Conservation (phyloP, 1,139 yeast species). For the Candida tropicalis region DNA sequence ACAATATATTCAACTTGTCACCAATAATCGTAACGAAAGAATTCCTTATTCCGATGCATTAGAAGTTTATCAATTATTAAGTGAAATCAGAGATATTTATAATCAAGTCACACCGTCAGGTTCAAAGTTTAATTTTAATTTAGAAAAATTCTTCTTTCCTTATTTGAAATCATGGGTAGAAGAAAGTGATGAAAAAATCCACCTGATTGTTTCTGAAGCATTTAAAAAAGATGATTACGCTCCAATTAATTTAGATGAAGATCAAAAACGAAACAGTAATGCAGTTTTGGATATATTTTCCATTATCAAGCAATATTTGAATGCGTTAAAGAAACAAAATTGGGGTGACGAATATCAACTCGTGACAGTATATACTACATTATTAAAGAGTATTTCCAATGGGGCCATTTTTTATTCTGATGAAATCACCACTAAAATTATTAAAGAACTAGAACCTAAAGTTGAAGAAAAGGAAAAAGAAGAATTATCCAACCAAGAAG, state of each 20-base stretch:
- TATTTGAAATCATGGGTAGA: slow-evolving; percentile 60
- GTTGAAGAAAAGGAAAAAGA: slow-evolving; percentile 27
- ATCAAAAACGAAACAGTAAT: slow-evolving; percentile 41
- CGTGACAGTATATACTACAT: slow-evolving; percentile 58
- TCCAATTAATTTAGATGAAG: slow-evolving; percentile 50
- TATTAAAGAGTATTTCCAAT: slow-evolving; percentile 64
- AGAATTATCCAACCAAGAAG: slow-evolving; percentile 14
- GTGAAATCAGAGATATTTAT: slow-evolving; percentile 57
- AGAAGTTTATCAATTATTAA: slow-evolving; percentile 57
- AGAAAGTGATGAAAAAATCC: slow-evolving; percentile 52
- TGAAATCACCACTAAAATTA: slow-evolving; percentile 47
- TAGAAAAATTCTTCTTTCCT: slow-evolving; percentile 63
- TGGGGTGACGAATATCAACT: slow-evolving; percentile 68
- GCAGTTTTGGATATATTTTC: slow-evolving; percentile 72
- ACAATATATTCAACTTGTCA: slow-evolving; percentile 52
- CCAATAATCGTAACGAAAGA: slow-evolving; percentile 35
- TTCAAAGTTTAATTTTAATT: slow-evolving; percentile 50
- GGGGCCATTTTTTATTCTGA: slow-evolving; percentile 59
- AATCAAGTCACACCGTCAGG: slow-evolving; percentile 47
- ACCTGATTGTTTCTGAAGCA: slow-evolving; percentile 55
- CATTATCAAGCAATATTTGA: slow-evolving; percentile 59
- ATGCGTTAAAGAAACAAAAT: slow-evolving; percentile 43
- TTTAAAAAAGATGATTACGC: slow-evolving; percentile 57
- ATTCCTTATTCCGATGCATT: slow-evolving; percentile 63
- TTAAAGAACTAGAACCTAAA: slow-evolving; percentile 46